Evolutionary conservation across 805 yeast species (phyloP).

Genomic region (Saturnispora silvae): DNA sequence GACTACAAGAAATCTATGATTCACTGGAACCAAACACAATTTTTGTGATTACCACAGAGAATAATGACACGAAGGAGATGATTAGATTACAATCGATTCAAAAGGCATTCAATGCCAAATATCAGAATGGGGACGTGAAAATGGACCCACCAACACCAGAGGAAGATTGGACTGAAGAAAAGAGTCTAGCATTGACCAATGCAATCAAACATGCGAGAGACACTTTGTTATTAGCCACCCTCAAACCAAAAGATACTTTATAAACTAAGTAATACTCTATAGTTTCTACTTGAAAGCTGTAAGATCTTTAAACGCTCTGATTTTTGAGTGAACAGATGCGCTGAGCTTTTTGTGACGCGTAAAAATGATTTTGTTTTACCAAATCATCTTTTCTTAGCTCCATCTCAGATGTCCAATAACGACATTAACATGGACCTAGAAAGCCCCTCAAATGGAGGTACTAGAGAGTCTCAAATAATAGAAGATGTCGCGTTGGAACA

Average conservation of each 20-base stretch:
- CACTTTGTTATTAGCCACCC: slow-evolving; percentile 46
- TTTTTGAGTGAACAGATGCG: neutral
- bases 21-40: slow-evolving; percentile 48
- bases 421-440: no score
- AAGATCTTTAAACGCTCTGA: no score
- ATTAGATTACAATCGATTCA: slow-evolving; percentile 34
- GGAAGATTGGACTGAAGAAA: slow-evolving; percentile 38
- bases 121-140: slow-evolving; percentile 31
- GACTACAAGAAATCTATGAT: slow-evolving; percentile 40
- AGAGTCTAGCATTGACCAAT: slow-evolving; percentile 34
- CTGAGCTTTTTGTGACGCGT: neutral
- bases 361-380: neutral
- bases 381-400: no score
- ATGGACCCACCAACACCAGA: slow-evolving; percentile 17
- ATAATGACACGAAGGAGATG: slow-evolving; percentile 48
- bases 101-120: slow-evolving; percentile 30
- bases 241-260: slow-evolving; percentile 11
- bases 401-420: no score
- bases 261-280: neutral
- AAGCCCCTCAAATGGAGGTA: no score
- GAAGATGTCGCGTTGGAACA: neutral
- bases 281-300: no score
- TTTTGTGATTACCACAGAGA: slow-evolving; percentile 50
- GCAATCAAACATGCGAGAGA: slow-evolving; percentile 46
- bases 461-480: no score